Base-by-base conservation (phyloP, 306 rosid species). In the Gleditsia sinensis region DNA sequence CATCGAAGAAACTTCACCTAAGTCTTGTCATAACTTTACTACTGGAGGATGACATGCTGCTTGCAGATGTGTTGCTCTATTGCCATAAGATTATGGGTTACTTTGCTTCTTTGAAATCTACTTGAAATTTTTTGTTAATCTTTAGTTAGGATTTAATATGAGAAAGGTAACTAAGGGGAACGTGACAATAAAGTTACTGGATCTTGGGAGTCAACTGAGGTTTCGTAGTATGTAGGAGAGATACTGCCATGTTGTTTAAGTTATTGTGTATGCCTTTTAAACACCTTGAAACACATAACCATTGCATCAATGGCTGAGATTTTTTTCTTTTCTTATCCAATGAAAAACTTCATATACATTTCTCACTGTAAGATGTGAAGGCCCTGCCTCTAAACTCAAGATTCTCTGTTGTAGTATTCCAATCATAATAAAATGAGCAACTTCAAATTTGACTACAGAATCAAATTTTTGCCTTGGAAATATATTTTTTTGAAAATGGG, bases 151-250 rank as follows among this genome's bases (percentile, higher is more conserved):
- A 74, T 90, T 90, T 72, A 90, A 88, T 76, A 86, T 88, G 96
- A 90, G 28, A 76, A 90, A 80, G 78, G 86, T 90, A 54, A 90
- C 89, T 4, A 90, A 82, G 78, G 96, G 96, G 55, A 90, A 81
- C 48, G 92, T 88, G 49, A 86, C 86, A 3, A 86, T 90, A 75
- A 90, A 87, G 78, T 71, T 86, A 62, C 88, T 91, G 91, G 93
- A 88, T 82, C 91, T 90, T 49, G 93, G 96, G 67, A 91, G 93
- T 53, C 93, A 83, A 69, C 89, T 89, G 25, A 88, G 93, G 76
- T 90, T 88, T 75, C 86, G 90, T 54, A 88, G 88, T 25, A 86
- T 90, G 91, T 84, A 93, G 93, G 91, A 90, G 81, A 84, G 91
- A 90, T 88, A 90, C 71, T 90, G 90, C 68, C 93, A 86, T 25